These are phyloP conservation scores for Flaveria trinervia DNA, from an alignment of 129 eudicot species.

Conservation along the genomic window DNA sequence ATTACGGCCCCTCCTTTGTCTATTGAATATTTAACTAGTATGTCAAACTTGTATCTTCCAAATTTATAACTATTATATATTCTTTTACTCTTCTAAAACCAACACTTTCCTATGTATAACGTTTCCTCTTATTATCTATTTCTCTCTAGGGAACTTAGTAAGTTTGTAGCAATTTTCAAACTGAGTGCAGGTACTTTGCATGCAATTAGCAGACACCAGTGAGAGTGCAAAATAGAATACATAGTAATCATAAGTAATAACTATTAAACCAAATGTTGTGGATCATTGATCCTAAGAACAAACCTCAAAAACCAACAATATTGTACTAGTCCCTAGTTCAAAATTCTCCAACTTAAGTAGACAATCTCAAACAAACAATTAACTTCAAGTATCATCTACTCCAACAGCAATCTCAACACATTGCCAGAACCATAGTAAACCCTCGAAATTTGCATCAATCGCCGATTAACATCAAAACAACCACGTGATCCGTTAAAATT, in stretches of 20 bases:
- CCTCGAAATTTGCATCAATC: conserved; percentile 18
- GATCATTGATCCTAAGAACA: conserved; percentile 14
- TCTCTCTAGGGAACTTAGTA: not conserved
- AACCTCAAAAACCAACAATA: conserved; percentile 7
- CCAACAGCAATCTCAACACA: conserved; percentile 9
- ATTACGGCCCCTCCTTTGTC: not conserved
- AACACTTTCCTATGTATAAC: not conserved
- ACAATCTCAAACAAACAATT: not conserved
- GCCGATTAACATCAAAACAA: conserved; percentile 14
- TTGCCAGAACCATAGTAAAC: not conserved
- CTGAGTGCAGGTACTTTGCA: not conserved
- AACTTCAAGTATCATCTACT: not conserved
- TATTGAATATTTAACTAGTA: conserved; percentile 5
- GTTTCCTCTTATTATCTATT: not conserved
- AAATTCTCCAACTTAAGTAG: not conserved
- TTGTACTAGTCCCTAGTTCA: not conserved
- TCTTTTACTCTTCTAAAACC: not conserved
- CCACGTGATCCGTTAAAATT: not conserved
- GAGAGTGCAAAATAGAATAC: conserved; percentile 2
- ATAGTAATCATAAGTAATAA: not conserved
- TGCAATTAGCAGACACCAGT: not conserved
- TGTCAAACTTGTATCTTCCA: conserved; percentile 20
- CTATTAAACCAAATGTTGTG: conserved; percentile 10
- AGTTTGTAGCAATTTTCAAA: not conserved
- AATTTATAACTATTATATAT: not conserved